phyloP scores from a whole-genome alignment of 495 filamentous ascomycete genomes.

The Xylaria cubensis region DNA sequence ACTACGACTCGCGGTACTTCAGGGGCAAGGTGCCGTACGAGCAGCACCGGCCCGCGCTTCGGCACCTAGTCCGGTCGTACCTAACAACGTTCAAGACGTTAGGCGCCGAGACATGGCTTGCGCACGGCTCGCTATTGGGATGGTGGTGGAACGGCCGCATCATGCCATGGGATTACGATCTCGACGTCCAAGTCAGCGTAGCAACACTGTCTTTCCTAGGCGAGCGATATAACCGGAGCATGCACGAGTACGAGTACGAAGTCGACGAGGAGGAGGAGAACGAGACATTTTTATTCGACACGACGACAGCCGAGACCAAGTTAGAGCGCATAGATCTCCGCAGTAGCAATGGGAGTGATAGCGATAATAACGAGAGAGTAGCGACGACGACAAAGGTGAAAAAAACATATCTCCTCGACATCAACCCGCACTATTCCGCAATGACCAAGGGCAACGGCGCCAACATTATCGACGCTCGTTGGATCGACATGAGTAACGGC shows the following conservation, averaged over 20 bases:
- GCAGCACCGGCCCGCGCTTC: constrained; percentile 66
- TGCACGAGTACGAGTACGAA: constrained; percentile 67
- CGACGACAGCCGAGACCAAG: neutral
- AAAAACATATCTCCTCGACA: constrained; percentile 71
- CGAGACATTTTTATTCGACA: neutral
- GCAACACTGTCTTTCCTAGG: constrained; percentile 68
- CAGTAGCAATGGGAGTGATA: constrained; percentile 45
- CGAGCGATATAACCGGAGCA: constrained; percentile 67
- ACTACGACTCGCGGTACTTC: constrained; percentile 79
- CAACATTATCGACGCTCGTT: constrained; percentile 87
- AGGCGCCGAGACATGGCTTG: constrained; percentile 82
- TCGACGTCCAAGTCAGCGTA: constrained; percentile 80
- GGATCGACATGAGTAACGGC: constrained; percentile 79
- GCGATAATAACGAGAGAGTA: neutral
- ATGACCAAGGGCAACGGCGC: constrained; percentile 67
- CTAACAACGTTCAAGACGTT: constrained; percentile 68
- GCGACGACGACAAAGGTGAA: neutral
- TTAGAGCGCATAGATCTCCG: neutral
- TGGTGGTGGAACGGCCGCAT: constrained; percentile 93
- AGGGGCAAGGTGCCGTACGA: constrained; percentile 64
- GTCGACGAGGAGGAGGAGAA: constrained; percentile 40
- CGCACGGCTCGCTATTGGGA: constrained; percentile 83
- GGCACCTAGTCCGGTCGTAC: constrained; percentile 76
- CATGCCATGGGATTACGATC: constrained; percentile 87
- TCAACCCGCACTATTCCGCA: constrained; percentile 73